Evolutionary conservation across 2,329 filamentous ascomycete genomes (phyloP).

Genomic region (Sporothrix pseudoabietina): DNA sequence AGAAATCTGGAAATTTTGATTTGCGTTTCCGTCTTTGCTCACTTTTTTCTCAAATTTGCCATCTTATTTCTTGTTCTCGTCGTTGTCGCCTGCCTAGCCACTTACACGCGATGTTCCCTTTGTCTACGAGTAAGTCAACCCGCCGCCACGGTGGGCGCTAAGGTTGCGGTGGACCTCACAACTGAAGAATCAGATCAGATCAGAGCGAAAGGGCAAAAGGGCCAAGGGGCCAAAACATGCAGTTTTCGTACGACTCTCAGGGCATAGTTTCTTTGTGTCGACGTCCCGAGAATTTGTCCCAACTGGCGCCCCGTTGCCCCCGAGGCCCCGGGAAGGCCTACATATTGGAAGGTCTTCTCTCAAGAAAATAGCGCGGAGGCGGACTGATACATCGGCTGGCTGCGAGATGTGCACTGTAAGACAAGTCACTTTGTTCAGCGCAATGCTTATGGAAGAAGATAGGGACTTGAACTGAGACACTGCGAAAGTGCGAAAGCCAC

Average conservation of each 20-base stretch:
- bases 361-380: not conserved
- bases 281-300: not conserved
- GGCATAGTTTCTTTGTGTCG: not conserved
- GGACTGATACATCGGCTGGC: not conserved
- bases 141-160: not conserved
- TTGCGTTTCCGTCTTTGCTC: not conserved
- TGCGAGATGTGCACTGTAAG: not conserved
- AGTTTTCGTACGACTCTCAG: not conserved
- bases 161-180: not conserved
- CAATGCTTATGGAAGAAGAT: not conserved
- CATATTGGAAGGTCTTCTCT: not conserved
- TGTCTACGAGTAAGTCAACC: not conserved
- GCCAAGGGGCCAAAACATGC: not conserved
- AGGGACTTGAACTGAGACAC: not conserved
- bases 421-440: not conserved
- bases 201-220: not conserved
- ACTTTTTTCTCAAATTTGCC: not conserved
- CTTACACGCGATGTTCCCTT: not conserved
- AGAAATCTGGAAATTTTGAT: not conserved
- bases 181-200: not conserved
- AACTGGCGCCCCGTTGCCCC: not conserved
- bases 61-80: not conserved
- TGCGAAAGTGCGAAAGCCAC: not conserved
- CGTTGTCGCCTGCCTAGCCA: not conserved
- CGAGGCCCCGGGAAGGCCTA: not conserved